Base-by-base conservation (phyloP, 1,139 yeast species). In the Meyerozyma guilliermondii region DNA sequence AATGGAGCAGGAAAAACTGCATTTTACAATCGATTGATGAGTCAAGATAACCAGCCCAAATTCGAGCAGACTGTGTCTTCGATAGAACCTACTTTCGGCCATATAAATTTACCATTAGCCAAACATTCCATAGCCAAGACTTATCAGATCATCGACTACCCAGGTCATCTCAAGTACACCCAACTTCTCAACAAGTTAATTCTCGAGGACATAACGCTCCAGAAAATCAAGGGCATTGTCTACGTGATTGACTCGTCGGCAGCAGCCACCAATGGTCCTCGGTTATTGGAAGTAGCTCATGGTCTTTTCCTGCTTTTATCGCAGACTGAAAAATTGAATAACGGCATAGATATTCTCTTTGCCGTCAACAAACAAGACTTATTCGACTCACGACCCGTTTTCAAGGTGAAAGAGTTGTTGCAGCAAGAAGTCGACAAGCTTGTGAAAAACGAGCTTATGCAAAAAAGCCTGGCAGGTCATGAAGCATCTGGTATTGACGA, bases 291-390 rank as follows among this genome's bases (percentile, higher is more conserved):
- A 10, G 72, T 78, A 7, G 81, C 85, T 1, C 70, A 74, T 44
- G 76, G 77, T 46, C 59, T 86, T 45, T 74, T 80, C 55, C 74
- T 76, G 41, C 63, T 84, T 33, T 63, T 84, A 37, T 64, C 74
- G 17, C 56, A 73, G 22, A 79, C 87, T 2, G 94, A 86, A 55
- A 65, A 71, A 39, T 65, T 71, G 43, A 79, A 81, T 16, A 75
- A 68, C 49, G 94, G 94, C 2, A 72, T 84, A 14, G 92, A 86
- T 57, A 68, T 83, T 41, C 66, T 87, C 44, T 66, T 91, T 51
- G 94, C 91, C 24, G 80, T 91, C 46, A 92, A 91, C 65, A 89
- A 89, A 59, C 75, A 76, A 38, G 98, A 92, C 55, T 75, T 83
- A 40, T 92, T 92, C 65, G 87, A 87, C 51, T 79, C 95, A 14